Base-by-base conservation (phyloP, 345 rosid species). In the Boechera divaricarpa region DNA sequence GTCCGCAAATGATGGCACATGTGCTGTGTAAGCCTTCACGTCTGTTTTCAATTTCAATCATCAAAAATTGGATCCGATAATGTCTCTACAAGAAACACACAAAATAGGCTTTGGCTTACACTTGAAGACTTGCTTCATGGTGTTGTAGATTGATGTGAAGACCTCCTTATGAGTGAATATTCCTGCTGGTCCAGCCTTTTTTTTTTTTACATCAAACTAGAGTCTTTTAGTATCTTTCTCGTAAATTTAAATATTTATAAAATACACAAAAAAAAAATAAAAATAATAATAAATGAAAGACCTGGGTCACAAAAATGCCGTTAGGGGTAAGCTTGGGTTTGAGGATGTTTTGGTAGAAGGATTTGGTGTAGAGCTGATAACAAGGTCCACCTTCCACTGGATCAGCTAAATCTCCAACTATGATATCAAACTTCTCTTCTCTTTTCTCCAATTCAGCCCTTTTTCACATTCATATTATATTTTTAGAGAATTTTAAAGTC, bases 351-450 rank as follows among this genome's bases (percentile, higher is more conserved):
- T 92, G 85, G 41, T 94, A 94, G 85, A 94, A 94, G 32, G 97
- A 84, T 81, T 94, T 92, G 32, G 98, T 94, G 83, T 94, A 94
- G 67, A 94, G 98, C 69, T 94, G 92, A 84, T 91, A 94, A 82
- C 98, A 94, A 24, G 98, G 97, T 15, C 98, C 97, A 52, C 97
- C 97, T 85, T 92, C 97, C 38, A 94, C 97, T 31, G 98, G 98
- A 64, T 94, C 98, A 2, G 98, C 97, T 41, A 94, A 80, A 77
- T 94, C 98, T 74, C 98, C 98, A n/a, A 91, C 88, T 76, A 94
- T 94, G 35, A 94, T 77, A 67, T 94, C 98, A 75, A 83, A 94
- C 81, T 85, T 88, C 62, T 87, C 95, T 67, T 80, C 87, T 65
- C 93, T 90, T 47, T 75, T 84, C 87, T 85, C 87, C 64, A 94